Conservation (phyloP, 1,139 yeast genomes). For the Candida tetrigidarum region DNA sequence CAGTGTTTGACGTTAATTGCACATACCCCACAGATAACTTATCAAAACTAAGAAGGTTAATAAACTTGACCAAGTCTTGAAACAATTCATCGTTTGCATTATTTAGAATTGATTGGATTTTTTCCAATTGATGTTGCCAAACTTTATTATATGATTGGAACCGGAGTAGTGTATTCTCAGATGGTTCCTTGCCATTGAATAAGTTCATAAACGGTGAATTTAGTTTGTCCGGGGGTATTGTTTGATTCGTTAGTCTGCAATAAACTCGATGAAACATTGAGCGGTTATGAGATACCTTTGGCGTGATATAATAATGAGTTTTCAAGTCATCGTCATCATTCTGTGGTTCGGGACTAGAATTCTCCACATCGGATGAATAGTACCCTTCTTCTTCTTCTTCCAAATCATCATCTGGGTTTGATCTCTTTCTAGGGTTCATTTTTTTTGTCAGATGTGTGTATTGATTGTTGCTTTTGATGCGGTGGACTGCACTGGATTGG, state of each 20-base stretch:
- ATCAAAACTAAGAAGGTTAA: conserved; percentile 18
- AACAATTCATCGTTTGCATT: conserved; percentile 44
- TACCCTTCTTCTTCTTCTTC: background rate
- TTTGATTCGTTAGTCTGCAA: conserved; percentile 11
- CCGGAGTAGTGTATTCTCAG: conserved; percentile 35
- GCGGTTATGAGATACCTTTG: conserved; percentile 9
- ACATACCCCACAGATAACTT: conserved; percentile 49
- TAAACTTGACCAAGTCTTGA: conserved; percentile 32
- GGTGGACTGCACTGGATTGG: background rate
- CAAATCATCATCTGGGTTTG: background rate
- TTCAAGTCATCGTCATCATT: conserved; percentile 10
- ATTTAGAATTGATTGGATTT: conserved; percentile 41
- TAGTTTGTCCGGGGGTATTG: conserved; percentile 10
- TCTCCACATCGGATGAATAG: background rate
- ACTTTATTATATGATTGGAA: conserved; percentile 41
- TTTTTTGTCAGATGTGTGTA: background rate
- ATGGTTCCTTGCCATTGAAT: conserved; percentile 45
- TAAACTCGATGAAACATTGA: conserved; percentile 7
- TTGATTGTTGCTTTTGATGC: no score
- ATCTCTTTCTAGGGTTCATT: conserved; percentile 6
- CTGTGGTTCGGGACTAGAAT: conserved; percentile 1
- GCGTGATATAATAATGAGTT: conserved; percentile 16
- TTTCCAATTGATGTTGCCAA: conserved; percentile 41
- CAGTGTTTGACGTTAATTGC: conserved; percentile 57
- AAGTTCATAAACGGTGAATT: conserved; percentile 39